Conservation (phyloP, 306 rosid genomes). For the Hippophae tibetana region DNA sequence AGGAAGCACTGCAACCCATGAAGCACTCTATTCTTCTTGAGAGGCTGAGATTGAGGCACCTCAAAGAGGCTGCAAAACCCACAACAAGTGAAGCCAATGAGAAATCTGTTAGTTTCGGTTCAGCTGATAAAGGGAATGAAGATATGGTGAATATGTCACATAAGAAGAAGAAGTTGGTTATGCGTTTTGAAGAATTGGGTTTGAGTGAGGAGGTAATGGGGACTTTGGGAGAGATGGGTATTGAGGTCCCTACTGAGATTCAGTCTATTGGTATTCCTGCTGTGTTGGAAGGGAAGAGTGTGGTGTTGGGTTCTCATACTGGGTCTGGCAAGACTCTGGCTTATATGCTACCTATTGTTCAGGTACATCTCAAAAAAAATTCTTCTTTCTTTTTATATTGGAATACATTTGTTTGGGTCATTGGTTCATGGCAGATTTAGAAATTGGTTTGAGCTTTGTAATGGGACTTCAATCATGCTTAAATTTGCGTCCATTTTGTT, state of each 20-base stretch:
- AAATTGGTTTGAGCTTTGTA: background rate
- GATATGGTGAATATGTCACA: slow-evolving; percentile 20
- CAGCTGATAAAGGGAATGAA: slow-evolving; percentile 14
- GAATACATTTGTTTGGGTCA: background rate
- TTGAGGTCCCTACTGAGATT: slow-evolving; percentile 84
- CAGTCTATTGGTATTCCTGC: slow-evolving; percentile 87
- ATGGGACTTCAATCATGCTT: background rate
- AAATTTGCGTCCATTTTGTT: background rate
- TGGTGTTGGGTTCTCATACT: slow-evolving; percentile 91
- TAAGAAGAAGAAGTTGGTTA: slow-evolving; percentile 34
- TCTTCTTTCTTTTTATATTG: background rate
- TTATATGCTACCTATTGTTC: slow-evolving; percentile 86
- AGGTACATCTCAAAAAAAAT: slow-evolving; percentile 31
- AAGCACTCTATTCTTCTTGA: slow-evolving; percentile 71
- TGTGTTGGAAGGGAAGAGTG: slow-evolving; percentile 67
- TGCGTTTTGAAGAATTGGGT: slow-evolving; percentile 62
- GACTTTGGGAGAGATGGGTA: slow-evolving; percentile 61
- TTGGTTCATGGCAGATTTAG: background rate
- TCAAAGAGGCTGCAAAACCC: slow-evolving; percentile 32
- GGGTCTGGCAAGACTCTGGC: slow-evolving; percentile 97
- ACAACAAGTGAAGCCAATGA: slow-evolving; percentile 10
- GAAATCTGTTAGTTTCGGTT: slow-evolving; percentile 3
- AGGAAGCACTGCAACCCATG: slow-evolving; percentile 25
- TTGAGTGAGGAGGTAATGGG: slow-evolving; percentile 65
- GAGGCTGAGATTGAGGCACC: slow-evolving; percentile 58